Conservation (phyloP, 306 rosid genomes). For the Calophaca sinica region DNA sequence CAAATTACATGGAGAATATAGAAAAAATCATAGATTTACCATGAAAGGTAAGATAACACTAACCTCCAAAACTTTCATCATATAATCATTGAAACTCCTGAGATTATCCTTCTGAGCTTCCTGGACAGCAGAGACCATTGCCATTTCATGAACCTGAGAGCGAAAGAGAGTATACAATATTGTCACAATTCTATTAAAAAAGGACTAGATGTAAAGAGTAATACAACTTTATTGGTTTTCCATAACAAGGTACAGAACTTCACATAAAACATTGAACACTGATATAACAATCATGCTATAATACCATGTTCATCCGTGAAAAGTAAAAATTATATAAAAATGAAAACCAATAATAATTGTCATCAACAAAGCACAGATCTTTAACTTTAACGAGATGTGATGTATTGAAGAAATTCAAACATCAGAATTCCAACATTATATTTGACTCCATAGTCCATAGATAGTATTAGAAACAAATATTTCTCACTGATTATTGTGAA, state of each 20-base stretch:
- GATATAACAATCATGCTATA: conserved; percentile 23
- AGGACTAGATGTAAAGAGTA: background rate
- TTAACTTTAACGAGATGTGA: conserved; percentile 19
- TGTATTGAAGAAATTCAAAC: conserved; percentile 14
- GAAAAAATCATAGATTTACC: conserved; percentile 22
- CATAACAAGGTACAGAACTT: conserved; percentile 29
- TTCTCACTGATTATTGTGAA: conserved; percentile 24
- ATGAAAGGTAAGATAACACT: conserved; percentile 46
- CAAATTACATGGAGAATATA: conserved; percentile 9
- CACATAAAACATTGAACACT: background rate
- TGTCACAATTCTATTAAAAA: conserved; percentile 40
- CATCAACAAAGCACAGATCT: conserved; percentile 10
- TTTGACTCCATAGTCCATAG: conserved; percentile 15
- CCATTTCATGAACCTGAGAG: conserved; percentile 94
- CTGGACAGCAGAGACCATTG: conserved; percentile 95
- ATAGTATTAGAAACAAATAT: background rate
- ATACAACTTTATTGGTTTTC: conserved; percentile 8
- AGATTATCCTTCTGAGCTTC: conserved; percentile 98
- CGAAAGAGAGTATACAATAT: conserved; percentile 32
- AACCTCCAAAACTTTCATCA: conserved; percentile 97
- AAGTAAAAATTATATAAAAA: conserved; percentile 36
- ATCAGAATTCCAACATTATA: conserved; percentile 18
- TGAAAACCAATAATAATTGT: conserved; percentile 15
- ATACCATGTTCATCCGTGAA: conserved; percentile 2
- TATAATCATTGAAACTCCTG: conserved; percentile 88